These are phyloP conservation scores for Mortierella sp. DNA, from an alignment of 371 early-diverging fungal genomes.

Conservation along the genomic window DNA sequence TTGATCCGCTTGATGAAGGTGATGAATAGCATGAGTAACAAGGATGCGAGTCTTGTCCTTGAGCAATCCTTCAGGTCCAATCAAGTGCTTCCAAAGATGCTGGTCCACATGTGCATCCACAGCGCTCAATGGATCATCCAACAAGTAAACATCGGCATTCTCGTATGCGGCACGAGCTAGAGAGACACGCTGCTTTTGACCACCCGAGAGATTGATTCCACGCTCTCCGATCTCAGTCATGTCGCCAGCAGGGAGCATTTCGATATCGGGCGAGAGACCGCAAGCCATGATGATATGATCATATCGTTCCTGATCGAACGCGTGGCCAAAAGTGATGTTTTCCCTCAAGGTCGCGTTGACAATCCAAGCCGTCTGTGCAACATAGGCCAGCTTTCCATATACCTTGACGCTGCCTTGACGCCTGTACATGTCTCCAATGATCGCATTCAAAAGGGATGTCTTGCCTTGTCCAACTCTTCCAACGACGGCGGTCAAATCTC, in stretches of 20 bases:
- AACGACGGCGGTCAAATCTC: slow-evolving; percentile 54
- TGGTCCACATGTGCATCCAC: slow-evolving; percentile 82
- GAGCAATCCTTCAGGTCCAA: slow-evolving; percentile 70
- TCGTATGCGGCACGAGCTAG: slow-evolving; percentile 63
- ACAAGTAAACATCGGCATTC: slow-evolving; percentile 67
- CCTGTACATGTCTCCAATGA: slow-evolving; percentile 60
- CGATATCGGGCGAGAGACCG: slow-evolving; percentile 68
- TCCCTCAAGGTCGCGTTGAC: slow-evolving; percentile 61
- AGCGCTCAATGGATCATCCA: slow-evolving; percentile 85
- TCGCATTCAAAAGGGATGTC: slow-evolving; percentile 55
- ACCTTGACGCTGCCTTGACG: slow-evolving; percentile 49
- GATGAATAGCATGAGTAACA: slow-evolving; percentile 60
- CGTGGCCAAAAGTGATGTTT: slow-evolving; percentile 64
- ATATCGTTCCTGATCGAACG: slow-evolving; percentile 59
- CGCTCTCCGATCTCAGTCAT: slow-evolving; percentile 68
- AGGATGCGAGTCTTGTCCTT: slow-evolving; percentile 62
- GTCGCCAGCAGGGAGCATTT: slow-evolving; percentile 72
- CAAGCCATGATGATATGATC: slow-evolving; percentile 62
- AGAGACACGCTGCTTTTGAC: slow-evolving; percentile 67
- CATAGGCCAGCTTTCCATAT: slow-evolving; percentile 59
- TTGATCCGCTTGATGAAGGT: slow-evolving; percentile 57
- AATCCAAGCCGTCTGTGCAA: slow-evolving; percentile 67
- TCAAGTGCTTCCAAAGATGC: slow-evolving; percentile 52
- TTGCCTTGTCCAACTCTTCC: slow-evolving; percentile 64
- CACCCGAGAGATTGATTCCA: slow-evolving; percentile 67